Base-by-base conservation (phyloP, 164 flowering plant genomes). In the Stephania cephalantha region DNA sequence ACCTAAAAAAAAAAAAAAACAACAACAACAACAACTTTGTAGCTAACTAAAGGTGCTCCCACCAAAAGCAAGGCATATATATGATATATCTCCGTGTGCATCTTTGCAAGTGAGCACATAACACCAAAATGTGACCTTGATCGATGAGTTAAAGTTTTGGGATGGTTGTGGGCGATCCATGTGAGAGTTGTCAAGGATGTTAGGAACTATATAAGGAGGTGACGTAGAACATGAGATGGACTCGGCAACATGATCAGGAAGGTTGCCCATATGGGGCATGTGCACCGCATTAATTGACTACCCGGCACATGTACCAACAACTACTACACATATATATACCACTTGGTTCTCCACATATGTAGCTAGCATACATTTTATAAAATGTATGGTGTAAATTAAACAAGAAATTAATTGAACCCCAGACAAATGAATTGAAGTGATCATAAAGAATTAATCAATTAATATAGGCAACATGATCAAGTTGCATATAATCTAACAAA, bases 91-190 rank as follows among this genome's bases (percentile, higher is more conserved):
- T 53, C 66, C 66, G 9, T 18, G 66, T 35, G 22, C 20, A 18
- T 61, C 66, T 61, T n/a, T 61, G 66, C 20, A 61, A 6, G 66
- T 18, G 66, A n/a, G 2, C 66, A 61, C n/a, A 61, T 25, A 20
- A 15, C 22, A 61, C 66, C 6, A 61, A 61, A 61, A n/a, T 61
- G 66, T 61, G 66, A 61, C n/a, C 66, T 7, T 18, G 53, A 48
- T 35, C 42, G 42, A 35, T 53, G 18, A 53, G 61, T 53, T 53
- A 53, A 4, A 58, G 53, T 48, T 17, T 58, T 17, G 65, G n/a
- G 73, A 48, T 6, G 11, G 17, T 71, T 71, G 61, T 70, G 12
- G 58, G 73, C 73, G 73, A 46, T 46, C 73, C 76, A 67, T 74
- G 71, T 74, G 76, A 42, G 72, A 35, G 20, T 15, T 8, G 25